A percentile compares a stretch with the other conserved stretches of the same genome.
phyloP scores from a whole-genome alignment of 495 filamentous ascomycete genomes.

The Neurospora sp. region DNA sequence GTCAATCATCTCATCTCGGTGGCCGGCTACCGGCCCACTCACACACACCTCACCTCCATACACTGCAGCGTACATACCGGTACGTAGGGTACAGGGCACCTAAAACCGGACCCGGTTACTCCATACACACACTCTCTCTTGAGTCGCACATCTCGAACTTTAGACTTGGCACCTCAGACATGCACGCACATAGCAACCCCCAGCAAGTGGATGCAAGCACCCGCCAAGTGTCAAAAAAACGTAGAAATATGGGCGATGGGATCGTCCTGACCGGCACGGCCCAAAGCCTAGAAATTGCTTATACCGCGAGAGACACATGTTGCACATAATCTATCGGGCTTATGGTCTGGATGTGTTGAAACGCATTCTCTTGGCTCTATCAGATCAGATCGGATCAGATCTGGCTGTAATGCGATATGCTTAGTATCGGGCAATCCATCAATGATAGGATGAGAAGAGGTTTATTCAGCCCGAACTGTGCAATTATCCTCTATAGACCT shows the following conservation, averaged over 20 bases:
- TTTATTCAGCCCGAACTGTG: background rate
- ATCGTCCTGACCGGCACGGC: background rate
- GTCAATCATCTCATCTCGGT: background rate
- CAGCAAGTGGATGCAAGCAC: background rate
- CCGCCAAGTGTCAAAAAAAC: background rate
- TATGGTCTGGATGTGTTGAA: background rate
- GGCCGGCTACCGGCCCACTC: background rate
- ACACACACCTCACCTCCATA: background rate
- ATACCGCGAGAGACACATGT: background rate
- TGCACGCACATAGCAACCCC: background rate
- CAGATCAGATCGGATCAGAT: background rate
- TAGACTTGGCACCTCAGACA: background rate
- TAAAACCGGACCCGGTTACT: background rate
- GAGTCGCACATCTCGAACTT: background rate
- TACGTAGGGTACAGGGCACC: background rate
- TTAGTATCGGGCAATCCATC: background rate
- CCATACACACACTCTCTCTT: background rate
- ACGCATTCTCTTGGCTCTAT: background rate
- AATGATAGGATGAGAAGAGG: background rate
- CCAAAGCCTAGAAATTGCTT: background rate
- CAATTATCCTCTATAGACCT: background rate
- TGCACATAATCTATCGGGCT: background rate
- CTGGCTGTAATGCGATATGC: background rate
- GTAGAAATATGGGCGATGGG: background rate
- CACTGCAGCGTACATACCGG: background rate